A percentile compares a stretch with the other conserved stretches of the same genome.
These are phyloP conservation scores for Apiotrichum akiyoshidainum DNA, from an alignment of 1,284 basidiomycete genomes.

Conservation along the genomic window DNA sequence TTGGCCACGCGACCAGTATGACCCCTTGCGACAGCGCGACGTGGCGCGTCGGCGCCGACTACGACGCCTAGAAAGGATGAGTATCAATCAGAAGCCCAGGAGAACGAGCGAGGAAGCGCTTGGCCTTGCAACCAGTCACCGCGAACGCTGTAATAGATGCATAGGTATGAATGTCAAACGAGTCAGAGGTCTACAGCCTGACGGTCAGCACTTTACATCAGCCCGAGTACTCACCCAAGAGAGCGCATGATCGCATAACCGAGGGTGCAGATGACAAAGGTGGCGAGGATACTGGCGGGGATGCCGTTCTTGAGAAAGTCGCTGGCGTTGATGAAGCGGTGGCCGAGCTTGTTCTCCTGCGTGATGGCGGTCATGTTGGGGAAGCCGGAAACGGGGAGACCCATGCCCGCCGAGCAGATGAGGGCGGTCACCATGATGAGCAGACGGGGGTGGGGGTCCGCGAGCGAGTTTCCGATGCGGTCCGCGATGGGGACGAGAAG, in stretches of 20 bases:
- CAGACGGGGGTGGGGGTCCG: conserved; percentile 66
- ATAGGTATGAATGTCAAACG: background rate
- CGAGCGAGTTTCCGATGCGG: conserved; percentile 76
- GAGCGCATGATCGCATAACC: conserved; percentile 63
- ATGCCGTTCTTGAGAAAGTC: conserved; percentile 94
- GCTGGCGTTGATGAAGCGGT: conserved; percentile 74
- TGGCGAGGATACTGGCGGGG: conserved; percentile 82
- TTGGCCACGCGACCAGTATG: too few species aligned
- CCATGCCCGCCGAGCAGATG: conserved; percentile 95
- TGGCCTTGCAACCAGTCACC: too few species aligned
- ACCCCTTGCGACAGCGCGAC: too few species aligned
- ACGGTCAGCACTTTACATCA: background rate
- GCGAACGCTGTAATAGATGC: background rate
- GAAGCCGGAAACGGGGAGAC: conserved; percentile 95
- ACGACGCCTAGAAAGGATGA: too few species aligned
- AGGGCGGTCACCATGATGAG: conserved; percentile 86
- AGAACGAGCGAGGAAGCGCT: too few species aligned
- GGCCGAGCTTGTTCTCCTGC: conserved; percentile 92
- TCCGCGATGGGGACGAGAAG: conserved; percentile 93
- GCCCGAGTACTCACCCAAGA: conserved; percentile 6
- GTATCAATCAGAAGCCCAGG: too few species aligned
- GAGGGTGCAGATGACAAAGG: conserved; percentile 74
- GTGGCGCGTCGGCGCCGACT: too few species aligned
- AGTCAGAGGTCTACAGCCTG: conserved; percentile 1
- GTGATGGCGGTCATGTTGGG: conserved; percentile 93